Conservation (phyloP, 2,329 filamentous ascomycete genomes). For the Purpureocillium lavendulum region DNA sequence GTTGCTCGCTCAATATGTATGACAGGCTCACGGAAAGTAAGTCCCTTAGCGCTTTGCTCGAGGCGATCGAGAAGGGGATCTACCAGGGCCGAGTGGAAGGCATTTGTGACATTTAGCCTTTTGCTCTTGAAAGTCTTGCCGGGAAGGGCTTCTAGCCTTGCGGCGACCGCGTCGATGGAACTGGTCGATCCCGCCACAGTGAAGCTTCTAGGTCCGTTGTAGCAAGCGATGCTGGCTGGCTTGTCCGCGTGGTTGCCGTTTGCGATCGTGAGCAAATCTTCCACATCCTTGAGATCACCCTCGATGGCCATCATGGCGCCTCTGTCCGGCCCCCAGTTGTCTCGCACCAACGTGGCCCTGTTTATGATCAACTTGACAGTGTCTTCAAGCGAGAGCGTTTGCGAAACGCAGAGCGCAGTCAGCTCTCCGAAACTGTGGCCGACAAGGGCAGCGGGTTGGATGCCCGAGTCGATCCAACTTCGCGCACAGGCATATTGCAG, state of each 20-base stretch:
- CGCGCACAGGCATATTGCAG: conserved; percentile 26
- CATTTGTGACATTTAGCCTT: conserved; percentile 34
- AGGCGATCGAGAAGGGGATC: conserved; percentile 22
- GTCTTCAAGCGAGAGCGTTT: conserved; percentile 19
- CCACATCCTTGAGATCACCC: conserved; percentile 12
- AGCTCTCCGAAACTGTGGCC: conserved; percentile 36
- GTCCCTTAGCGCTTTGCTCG: conserved; percentile 11
- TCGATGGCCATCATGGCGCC: conserved; percentile 31
- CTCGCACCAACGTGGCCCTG: conserved; percentile 19
- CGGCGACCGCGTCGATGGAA: conserved; percentile 20
- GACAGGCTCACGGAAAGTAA: conserved; percentile 1
- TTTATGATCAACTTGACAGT: conserved; percentile 18
- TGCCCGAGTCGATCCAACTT: conserved; percentile 27
- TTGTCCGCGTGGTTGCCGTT: conserved; percentile 13
- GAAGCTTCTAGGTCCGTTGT: conserved; percentile 32
- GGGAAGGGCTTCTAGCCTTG: background rate
- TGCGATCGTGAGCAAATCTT: conserved; percentile 2
- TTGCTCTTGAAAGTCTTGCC: conserved; percentile 19
- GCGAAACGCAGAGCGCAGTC: conserved; percentile 26
- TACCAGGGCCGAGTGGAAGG: conserved; percentile 35
- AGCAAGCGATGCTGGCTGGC: conserved; percentile 33
- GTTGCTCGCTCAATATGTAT: conserved; percentile 7
- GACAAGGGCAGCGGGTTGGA: conserved; percentile 12
- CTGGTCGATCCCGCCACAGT: conserved; percentile 28
- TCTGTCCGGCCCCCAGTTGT: conserved; percentile 23